Percentiles rank a stretch among this genome's conserved stretches.
These are phyloP conservation scores for Cubamyces lactineus DNA, from an alignment of 768 basidiomycete species.

Conservation along the genomic window DNA sequence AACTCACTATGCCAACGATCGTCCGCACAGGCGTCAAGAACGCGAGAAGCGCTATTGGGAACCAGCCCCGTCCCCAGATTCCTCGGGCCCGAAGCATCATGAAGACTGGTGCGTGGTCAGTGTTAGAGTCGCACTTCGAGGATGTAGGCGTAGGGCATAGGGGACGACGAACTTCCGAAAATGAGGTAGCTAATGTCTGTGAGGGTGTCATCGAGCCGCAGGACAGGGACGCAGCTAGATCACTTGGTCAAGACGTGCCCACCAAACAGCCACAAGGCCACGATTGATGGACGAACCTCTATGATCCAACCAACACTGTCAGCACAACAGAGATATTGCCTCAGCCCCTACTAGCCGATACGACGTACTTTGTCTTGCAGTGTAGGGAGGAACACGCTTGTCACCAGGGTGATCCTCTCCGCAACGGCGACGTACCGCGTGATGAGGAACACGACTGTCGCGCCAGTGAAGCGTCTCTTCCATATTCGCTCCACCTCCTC, in stretches of 20 bases:
- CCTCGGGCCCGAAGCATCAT: constrained; percentile 21
- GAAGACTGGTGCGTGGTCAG: constrained; percentile 18
- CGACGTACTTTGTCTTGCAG: constrained; percentile 16
- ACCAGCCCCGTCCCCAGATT: constrained; percentile 22
- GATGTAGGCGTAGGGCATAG: neutral
- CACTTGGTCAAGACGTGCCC: too few species aligned
- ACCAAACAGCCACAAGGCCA: too few species aligned
- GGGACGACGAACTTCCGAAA: constrained; percentile 18
- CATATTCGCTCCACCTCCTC: constrained; percentile 26
- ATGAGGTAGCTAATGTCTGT: constrained; percentile 25
- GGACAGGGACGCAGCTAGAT: constrained; percentile 24
- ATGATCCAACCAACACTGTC: too few species aligned
- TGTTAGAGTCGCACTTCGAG: neutral
- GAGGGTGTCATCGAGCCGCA: constrained; percentile 26
- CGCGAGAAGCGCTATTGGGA: constrained; percentile 13
- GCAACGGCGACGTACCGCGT: constrained; percentile 23
- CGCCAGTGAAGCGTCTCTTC: constrained; percentile 21
- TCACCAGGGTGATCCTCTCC: constrained; percentile 22
- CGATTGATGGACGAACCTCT: constrained; percentile 7
- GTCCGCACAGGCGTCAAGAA: constrained; percentile 16
- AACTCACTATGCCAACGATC: constrained; percentile 20
- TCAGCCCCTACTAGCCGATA: neutral
- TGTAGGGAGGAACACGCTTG: constrained; percentile 23
- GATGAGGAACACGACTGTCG: constrained; percentile 21
- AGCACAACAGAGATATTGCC: too few species aligned